A percentile compares a stretch with the other conserved stretches of the same genome.
phyloP scores from a whole-genome alignment of 2,329 filamentous ascomycete species.

The Cordyceps cateniannulata region DNA sequence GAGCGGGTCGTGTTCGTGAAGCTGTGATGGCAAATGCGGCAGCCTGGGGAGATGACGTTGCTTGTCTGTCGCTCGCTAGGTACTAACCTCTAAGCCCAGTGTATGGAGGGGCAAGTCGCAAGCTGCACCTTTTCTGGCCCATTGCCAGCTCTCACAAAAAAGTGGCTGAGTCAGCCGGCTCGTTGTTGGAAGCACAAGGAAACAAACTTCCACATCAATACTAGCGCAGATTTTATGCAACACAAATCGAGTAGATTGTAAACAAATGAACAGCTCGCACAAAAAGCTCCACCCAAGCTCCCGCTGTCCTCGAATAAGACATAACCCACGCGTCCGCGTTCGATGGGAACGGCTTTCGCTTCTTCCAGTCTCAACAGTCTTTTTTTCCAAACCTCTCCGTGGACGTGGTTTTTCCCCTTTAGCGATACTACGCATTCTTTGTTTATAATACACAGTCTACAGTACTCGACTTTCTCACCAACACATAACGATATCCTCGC shows the following conservation, averaged over 20 bases:
- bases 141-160: background rate
- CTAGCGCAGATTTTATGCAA: background rate
- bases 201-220: slow-evolving; percentile 5
- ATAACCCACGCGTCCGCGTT: slow-evolving; percentile 11
- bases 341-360: slow-evolving; percentile 1
- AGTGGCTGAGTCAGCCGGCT: slow-evolving; percentile 5
- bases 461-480: background rate
- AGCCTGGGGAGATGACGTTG: slow-evolving; percentile 1
- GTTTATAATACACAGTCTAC: background rate
- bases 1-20: background rate
- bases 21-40: background rate
- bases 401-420: background rate
- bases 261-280: slow-evolving; percentile 8
- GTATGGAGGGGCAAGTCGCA: background rate
- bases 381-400: background rate
- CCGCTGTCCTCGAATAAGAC: background rate
- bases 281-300: slow-evolving; percentile 7
- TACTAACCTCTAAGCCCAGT: too few species aligned
- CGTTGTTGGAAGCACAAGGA: background rate
- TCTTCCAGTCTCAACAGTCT: background rate
- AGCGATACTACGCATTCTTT: background rate
- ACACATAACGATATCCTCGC: background rate
- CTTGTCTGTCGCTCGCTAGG: background rate
- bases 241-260: slow-evolving; percentile 12
- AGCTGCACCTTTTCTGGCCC: background rate